Percentiles rank a stretch among this genome's conserved stretches.
These are phyloP conservation scores for Lasiodiplodia citricola DNA, from an alignment of 2,329 filamentous ascomycete species.

Conservation along the genomic window DNA sequence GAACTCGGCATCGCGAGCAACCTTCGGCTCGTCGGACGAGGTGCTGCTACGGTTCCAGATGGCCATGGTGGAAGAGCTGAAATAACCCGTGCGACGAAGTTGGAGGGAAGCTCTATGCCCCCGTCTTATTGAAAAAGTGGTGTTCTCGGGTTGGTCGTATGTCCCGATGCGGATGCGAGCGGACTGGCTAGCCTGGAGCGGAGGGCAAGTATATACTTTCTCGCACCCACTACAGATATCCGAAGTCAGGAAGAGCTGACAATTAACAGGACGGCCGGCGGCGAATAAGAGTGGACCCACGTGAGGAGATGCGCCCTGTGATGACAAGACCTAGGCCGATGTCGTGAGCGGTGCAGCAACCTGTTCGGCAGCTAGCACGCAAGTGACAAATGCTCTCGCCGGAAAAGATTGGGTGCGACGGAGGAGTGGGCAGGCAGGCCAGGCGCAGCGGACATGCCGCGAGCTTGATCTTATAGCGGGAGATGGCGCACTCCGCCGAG, in stretches of 20 bases:
- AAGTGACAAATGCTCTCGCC: conserved; percentile 14
- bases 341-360: conserved; percentile 10
- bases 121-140: background rate
- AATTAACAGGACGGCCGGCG: background rate
- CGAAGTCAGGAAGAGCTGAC: background rate
- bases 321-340: conserved; percentile 10
- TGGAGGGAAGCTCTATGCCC: background rate
- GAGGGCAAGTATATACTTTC: conserved; percentile 14
- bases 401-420: background rate
- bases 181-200: conserved; percentile 12
- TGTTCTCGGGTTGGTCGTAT: conserved; percentile 7
- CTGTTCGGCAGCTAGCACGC: background rate
- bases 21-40: conserved; percentile 8
- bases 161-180: conserved; percentile 5
- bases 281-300: conserved; percentile 3
- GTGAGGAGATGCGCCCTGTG: conserved; percentile 6
- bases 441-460: background rate
- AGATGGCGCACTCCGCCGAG: conserved; percentile 14
- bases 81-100: background rate
- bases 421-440: background rate
- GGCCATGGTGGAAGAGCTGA: conserved; percentile 2
- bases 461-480: conserved; percentile 10
- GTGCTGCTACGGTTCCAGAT: conserved; percentile 22
- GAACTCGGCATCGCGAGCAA: conserved; percentile 7
- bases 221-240: background rate